Conservation (phyloP, 1,139 yeast genomes). For the Saccharomycopsis hybrid region DNA sequence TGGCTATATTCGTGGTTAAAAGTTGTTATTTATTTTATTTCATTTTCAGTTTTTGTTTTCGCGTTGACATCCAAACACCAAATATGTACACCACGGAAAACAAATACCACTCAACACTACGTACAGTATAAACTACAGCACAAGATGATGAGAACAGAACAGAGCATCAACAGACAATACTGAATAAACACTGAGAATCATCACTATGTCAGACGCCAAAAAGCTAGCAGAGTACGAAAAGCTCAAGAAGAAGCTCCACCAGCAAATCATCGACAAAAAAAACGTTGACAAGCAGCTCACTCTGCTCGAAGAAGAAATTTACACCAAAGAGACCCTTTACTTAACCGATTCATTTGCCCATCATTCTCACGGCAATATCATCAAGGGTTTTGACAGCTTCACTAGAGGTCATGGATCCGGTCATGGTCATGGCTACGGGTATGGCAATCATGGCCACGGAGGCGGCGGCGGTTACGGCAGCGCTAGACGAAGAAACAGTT, state of each 20-base stretch:
- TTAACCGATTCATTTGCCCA: constrained; percentile 48
- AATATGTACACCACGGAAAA: too few species aligned
- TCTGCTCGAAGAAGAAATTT: constrained; percentile 71
- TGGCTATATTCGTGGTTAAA: too few species aligned
- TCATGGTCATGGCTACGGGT: background rate
- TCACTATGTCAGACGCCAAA: constrained; percentile 22
- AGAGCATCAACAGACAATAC: too few species aligned
- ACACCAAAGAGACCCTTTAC: constrained; percentile 72
- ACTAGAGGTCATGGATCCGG: constrained; percentile 37
- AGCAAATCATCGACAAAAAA: constrained; percentile 57
- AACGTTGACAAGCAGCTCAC: constrained; percentile 57
- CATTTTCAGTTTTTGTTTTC: too few species aligned
- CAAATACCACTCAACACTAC: too few species aligned
- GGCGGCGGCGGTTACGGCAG: too few species aligned
- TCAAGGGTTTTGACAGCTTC: constrained; percentile 84
- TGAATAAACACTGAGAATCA: too few species aligned
- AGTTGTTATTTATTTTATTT: too few species aligned
- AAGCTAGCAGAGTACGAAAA: constrained; percentile 59
- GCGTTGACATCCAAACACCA: too few species aligned
- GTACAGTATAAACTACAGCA: too few species aligned
- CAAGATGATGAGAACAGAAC: too few species aligned
- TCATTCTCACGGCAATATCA: constrained; percentile 64
- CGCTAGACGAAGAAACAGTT: constrained; percentile 41
- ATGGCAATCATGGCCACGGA: too few species aligned
- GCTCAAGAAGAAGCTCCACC: constrained; percentile 61